These are phyloP conservation scores for Platanus orientalis DNA, from an alignment of 164 flowering plant genomes.

Conservation along the genomic window DNA sequence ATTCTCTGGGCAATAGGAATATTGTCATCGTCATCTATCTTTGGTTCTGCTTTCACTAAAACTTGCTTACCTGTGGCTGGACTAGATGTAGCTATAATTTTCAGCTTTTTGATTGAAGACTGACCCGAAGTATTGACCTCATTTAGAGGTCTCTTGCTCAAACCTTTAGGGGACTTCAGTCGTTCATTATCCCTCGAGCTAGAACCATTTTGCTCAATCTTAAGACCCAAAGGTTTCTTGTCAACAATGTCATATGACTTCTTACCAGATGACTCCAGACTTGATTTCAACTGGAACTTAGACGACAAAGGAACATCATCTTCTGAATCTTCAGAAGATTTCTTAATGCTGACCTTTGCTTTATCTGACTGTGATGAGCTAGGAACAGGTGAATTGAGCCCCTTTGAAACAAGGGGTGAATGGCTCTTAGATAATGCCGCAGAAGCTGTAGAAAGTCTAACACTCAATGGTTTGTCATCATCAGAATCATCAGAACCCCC, in stretches of 20 bases:
- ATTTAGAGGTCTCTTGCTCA: slow-evolving; percentile 63
- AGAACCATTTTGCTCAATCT: slow-evolving; percentile 66
- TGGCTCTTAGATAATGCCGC: slow-evolving; percentile 16
- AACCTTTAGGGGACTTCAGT: slow-evolving; percentile 25
- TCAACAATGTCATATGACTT: slow-evolving; percentile 36
- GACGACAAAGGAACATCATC: slow-evolving; percentile 72
- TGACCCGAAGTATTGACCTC: slow-evolving; percentile 30
- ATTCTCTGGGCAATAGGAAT: slow-evolving; percentile 65
- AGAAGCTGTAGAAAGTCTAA: slow-evolving; percentile 21
- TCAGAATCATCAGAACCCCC: slow-evolving; percentile 67
- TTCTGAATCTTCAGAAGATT: slow-evolving; percentile 56
- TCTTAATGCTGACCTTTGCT: slow-evolving; percentile 13
- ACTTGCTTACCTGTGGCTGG: slow-evolving; percentile 35
- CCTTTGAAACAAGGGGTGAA: slow-evolving; percentile 20
- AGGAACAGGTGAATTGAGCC: slow-evolving; percentile 14
- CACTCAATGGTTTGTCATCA: slow-evolving; percentile 47
- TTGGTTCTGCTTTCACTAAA: slow-evolving; percentile 46
- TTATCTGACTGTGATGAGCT: slow-evolving; percentile 13
- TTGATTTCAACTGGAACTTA: slow-evolving; percentile 35
- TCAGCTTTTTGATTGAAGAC: slow-evolving; percentile 55
- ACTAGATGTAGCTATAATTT: slow-evolving; percentile 38
- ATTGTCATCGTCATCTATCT: slow-evolving; percentile 58
- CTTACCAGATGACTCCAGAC: slow-evolving; percentile 32
- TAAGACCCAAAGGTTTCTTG: slow-evolving; percentile 45
- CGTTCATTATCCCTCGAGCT: slow-evolving; percentile 23